Percentiles rank a stretch among this genome's conserved stretches.
Conservation (phyloP, 2,329 filamentous ascomycete genomes). For the Rutstroemia sp. region DNA sequence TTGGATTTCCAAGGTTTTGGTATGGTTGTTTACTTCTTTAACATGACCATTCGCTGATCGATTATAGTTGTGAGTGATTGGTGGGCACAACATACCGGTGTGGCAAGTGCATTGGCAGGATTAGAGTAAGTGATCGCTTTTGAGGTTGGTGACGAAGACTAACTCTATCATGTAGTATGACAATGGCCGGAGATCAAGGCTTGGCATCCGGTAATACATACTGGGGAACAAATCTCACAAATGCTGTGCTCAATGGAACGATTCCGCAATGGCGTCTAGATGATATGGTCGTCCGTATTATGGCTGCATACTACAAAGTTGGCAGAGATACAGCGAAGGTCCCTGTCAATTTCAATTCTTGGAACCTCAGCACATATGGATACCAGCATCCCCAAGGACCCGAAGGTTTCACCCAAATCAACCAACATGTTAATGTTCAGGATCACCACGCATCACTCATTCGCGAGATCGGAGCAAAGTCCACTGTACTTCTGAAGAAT, state of each 20-base stretch:
- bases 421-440: conserved; percentile 80
- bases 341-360: conserved; percentile 77
- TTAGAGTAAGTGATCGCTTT: conserved; percentile 33
- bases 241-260: conserved; percentile 83
- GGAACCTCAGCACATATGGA: conserved; percentile 60
- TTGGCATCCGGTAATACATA: conserved; percentile 58
- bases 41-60: no score
- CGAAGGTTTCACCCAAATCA: conserved; percentile 59
- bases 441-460: conserved; percentile 65
- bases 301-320: conserved; percentile 63
- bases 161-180: conserved; percentile 58
- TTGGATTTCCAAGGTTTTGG: conserved; percentile 74
- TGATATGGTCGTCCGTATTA: conserved; percentile 84
- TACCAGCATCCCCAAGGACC: conserved; percentile 35
- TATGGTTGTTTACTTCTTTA: conserved; percentile 42
- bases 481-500: conserved; percentile 88
- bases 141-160: no score
- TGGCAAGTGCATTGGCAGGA: neutral
- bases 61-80: conserved; percentile 67
- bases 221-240: conserved; percentile 83
- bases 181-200: conserved; percentile 76
- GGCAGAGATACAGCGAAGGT: conserved; percentile 41
- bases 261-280: conserved; percentile 81
- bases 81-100: conserved; percentile 40
- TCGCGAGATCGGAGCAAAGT: conserved; percentile 69